Conservation (phyloP, 1,284 basidiomycete genomes). For the Agroathelia rolfsii region DNA sequence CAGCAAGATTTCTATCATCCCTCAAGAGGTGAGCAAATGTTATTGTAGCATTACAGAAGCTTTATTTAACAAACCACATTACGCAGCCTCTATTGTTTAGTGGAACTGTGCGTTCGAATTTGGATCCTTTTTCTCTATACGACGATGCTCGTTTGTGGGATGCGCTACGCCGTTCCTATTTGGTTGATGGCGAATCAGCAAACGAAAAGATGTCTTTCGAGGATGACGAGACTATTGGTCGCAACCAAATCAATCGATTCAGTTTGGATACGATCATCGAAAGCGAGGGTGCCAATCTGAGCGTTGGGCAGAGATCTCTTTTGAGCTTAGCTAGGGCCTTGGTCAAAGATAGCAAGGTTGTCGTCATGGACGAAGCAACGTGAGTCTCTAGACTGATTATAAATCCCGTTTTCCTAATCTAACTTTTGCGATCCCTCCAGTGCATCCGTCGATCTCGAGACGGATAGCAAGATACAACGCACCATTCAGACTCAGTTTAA, state of each 20-base stretch:
- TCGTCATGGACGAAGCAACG: conserved; percentile 57
- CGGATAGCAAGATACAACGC: conserved; percentile 62
- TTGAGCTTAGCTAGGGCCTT: conserved; percentile 66
- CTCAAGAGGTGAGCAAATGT: conserved; percentile 30
- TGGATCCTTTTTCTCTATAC: conserved; percentile 59
- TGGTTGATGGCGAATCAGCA: conserved; percentile 29
- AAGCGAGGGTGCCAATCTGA: conserved; percentile 56
- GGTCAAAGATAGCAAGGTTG: conserved; percentile 47
- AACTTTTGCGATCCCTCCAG: conserved; percentile 15
- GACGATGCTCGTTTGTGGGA: conserved; percentile 53
- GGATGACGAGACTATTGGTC: conserved; percentile 8
- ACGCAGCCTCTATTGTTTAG: conserved; percentile 38
- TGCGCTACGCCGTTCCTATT: conserved; percentile 48
- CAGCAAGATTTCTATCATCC: conserved; percentile 39
- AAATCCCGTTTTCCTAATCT: not conserved
- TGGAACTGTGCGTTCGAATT: conserved; percentile 52
- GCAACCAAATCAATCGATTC: conserved; percentile 23
- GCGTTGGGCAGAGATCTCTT: conserved; percentile 55
- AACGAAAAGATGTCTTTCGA: conserved; percentile 8
- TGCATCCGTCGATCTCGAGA: conserved; percentile 60
- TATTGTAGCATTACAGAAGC: conserved; percentile 9
- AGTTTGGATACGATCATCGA: conserved; percentile 50
- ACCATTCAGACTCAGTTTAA: conserved; percentile 61
- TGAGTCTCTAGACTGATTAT: conserved; percentile 15
- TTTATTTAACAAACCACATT: conserved; percentile 8